phyloP scores from a whole-genome alignment of 2,329 filamentous ascomycete genomes.

The Aspergillus niger region DNA sequence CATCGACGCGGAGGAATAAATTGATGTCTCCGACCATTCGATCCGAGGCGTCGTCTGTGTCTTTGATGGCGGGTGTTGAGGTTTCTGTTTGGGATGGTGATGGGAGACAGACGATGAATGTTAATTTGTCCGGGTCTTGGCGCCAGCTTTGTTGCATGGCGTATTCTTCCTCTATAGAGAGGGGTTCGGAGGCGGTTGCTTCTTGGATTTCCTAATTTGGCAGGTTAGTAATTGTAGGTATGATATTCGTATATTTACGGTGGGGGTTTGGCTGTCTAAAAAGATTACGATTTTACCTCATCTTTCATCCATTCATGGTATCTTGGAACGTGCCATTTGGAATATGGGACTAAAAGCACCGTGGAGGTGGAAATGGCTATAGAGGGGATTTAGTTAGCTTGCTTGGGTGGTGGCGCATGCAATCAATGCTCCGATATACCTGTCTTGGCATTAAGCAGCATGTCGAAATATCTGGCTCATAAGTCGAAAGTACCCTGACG shows the following conservation, averaged over 20 bases:
- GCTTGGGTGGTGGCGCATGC: not conserved
- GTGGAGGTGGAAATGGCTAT: constrained; percentile 67
- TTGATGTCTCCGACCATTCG: constrained; percentile 76
- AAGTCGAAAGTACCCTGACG: not conserved
- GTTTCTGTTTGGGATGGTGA: not conserved
- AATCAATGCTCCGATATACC: constrained; percentile 24
- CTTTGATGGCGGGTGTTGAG: constrained; percentile 17
- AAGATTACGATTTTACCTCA: constrained; percentile 48
- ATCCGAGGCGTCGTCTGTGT: constrained; percentile 56
- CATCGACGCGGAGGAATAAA: constrained; percentile 70
- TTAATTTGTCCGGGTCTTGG: constrained; percentile 78
- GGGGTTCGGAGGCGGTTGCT: constrained; percentile 83
- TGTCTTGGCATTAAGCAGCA: constrained; percentile 40
- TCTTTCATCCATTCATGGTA: constrained; percentile 96
- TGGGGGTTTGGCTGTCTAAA: not conserved
- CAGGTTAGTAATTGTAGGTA: not conserved
- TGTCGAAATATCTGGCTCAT: constrained; percentile 13
- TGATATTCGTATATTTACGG: constrained; percentile 13
- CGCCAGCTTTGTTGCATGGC: constrained; percentile 90
- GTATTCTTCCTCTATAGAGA: constrained; percentile 80
- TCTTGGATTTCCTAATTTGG: constrained; percentile 65
- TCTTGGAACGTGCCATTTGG: constrained; percentile 72
- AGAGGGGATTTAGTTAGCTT: not conserved
- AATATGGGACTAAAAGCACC: constrained; percentile 81
- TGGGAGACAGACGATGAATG: constrained; percentile 78